Evolutionary conservation across 1,139 yeast genomes (phyloP), one percentile per base, ranked within the genome.

Genomic region (Candida pseudocylindracea): DNA sequence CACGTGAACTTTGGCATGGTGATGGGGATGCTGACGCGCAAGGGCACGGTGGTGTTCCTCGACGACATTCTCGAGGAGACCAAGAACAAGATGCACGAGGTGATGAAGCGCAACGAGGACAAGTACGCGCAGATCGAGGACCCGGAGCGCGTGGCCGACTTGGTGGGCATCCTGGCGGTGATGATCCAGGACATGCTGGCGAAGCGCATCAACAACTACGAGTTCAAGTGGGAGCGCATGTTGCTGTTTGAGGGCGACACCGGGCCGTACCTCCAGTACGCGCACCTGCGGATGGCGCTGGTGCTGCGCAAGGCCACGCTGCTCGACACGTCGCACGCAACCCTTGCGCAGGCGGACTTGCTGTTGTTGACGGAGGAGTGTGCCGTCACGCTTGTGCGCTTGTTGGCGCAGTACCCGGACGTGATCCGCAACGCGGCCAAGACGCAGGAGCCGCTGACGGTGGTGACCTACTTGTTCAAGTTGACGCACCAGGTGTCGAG

Each of bases 141-240:
- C 50, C 98, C 99, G 30, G 96, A 91, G 39, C 72, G 73, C 53
- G 79, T 88, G 49, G 96, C 98, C 37, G 98, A 91, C 51, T 65
- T 83, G 46, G 74, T 91, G 36, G 99, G 98, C 53, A 80, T 88
- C 38, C 78, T 95, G 30, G 96, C 98, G 10, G 93, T 91, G 38
- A 85, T 91, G 94, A 79, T 91, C 48, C 98, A 91, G 62, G 99
- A 91, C 55, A 83, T 88, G 95, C 93, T 81, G 59, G 76, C 94
- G 39, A 91, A 91, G 63, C 78, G 98, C 57, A 70, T 85, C 55
- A 83, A 88, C 63, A 85, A 88, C 59, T 91, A 91, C 58, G 83
- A 75, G 45, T 91, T 91, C 58, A 80, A 83, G 56, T 88, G 98
- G 99, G 85, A 79, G 47, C 79, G 99, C 63, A 88, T 88, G 96